Base-by-base conservation (phyloP, 306 rosid genomes). In the Dicorynia guianensis region DNA sequence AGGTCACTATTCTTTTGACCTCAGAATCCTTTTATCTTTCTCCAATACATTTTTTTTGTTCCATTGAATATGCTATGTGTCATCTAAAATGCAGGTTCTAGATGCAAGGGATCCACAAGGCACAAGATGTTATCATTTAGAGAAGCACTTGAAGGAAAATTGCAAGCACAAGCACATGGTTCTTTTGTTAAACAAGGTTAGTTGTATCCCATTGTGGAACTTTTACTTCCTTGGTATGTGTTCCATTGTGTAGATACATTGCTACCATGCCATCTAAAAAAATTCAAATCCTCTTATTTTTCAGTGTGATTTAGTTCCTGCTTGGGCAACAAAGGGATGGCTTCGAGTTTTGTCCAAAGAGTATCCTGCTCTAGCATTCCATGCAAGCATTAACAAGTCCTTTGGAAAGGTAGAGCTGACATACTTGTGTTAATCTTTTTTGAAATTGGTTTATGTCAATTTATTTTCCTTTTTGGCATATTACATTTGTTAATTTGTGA, bases 31-130 rank as follows among this genome's bases (percentile, higher is more conserved):
- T 11, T 72, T 35, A 9, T 34, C 48, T 67, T 40, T 67, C 33
- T 55, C 12, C 3, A 8, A 11, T 48, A 19, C 44, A 55, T 12
- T 35, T 25, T 18, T 40, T 44, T 58, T 33, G 63, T 47, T 11
- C 9, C 63, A 38, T 44, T 66, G 35, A 58, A 63, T 57, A 63
- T 47, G n/a, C 72, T 56, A 42, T 84, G 42, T 52, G 11, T 78
- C 17, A 36, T 52, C 30, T 25, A 25, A 25, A 7, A 59, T 86
- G 52, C 91, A 95, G 98, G 99, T 95, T 82, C 77, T 92, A 78
- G 97, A 95, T 81, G 97, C 97, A 44, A 88, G 97, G 84, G 99
- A 92, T 66, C 99, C 99, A 0, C 93, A 86, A 69, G 99, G 99
- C 17, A 95, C 99, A 10, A 80, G 99, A 62, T 95, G 99, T 72